Evolutionary conservation across 352 stramenopile genomes (phyloP), one percentile per base, ranked within the genome.

Genomic region (Phytophthora tubulina): DNA sequence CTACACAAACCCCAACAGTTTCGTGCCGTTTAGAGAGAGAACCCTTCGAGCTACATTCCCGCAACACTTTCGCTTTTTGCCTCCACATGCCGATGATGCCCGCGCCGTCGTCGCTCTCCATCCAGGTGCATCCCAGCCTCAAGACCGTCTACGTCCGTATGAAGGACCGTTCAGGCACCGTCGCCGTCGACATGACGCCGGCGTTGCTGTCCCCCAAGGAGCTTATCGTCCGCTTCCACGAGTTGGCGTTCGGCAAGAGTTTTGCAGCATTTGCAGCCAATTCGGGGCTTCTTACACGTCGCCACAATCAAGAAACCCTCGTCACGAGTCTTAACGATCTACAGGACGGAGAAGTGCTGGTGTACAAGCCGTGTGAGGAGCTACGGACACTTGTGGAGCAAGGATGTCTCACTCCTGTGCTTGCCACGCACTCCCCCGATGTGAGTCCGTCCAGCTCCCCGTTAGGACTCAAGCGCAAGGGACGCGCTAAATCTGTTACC

Each of bases 351-450:
- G 78, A 94, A 56, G 76, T 91, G 61, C 71, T 94, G 4, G 73
- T 93, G 1, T 94, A 94, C 72, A 82, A 80, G 30, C 86, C 86
- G 1, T 94, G 86, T 60, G 83, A 92, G 3, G 86, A 94, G 76
- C 80, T 94, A 1, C 82, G 82, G 4, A 78, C 67, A n/a, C 73
- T 94, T 2, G 75, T 94, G 27, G 85, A 93, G 53, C 82, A 92
- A 49, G 86, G 85, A 21, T 92, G 85, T 59, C 75, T 94, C 56
- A 94, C 86, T 15, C 85, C 86, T 1, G 72, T 87, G 49, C 72
- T 91, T 1, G 63, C 61, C 0, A 70, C 70, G 3, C 63, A 67
- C 32, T 57, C 68, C 8, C 44, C 59, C 11, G 45, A 59, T 4
- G 48, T 54, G 30, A 84, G 76, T 60, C 78, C 76, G 2, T 64